Percentiles rank a stretch among this genome's conserved stretches.
Conservation (phyloP, 441 rosid genomes). For the Breynia disticha region DNA sequence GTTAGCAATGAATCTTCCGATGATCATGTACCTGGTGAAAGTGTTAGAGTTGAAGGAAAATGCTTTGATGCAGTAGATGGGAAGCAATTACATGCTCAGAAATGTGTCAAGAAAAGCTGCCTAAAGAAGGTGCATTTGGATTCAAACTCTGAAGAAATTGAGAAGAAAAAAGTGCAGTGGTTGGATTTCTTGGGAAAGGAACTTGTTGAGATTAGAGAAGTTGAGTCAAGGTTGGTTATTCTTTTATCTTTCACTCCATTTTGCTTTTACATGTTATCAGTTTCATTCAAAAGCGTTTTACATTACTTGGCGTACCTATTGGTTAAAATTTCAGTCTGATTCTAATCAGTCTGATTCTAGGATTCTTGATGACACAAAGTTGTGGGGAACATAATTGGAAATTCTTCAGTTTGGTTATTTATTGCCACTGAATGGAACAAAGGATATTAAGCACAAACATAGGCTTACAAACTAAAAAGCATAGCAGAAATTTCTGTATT, state of each 20-base stretch:
- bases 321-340: no score
- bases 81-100: constrained; percentile 15
- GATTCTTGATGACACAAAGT: no score
- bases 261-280: neutral
- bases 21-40: constrained; percentile 25
- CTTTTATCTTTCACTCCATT: neutral
- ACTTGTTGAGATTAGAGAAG: constrained; percentile 65
- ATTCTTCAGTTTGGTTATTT: no score
- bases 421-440: no score
- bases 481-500: no score
- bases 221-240: constrained; percentile 48
- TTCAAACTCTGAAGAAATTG: constrained; percentile 14
- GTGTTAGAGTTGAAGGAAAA: constrained; percentile 22
- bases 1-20: constrained; percentile 20
- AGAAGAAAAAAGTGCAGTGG: constrained; percentile 71
- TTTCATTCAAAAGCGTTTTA: no score
- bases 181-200: constrained; percentile 66
- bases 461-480: no score
- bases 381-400: no score
- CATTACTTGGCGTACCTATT: no score
- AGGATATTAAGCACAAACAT: no score
- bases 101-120: constrained; percentile 33
- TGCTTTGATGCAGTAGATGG: constrained; percentile 16
- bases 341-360: no score
- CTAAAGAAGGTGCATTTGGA: constrained; percentile 32